These are phyloP conservation scores for Sutorius australiensis DNA, from an alignment of 768 basidiomycete genomes.

Conservation along the genomic window DNA sequence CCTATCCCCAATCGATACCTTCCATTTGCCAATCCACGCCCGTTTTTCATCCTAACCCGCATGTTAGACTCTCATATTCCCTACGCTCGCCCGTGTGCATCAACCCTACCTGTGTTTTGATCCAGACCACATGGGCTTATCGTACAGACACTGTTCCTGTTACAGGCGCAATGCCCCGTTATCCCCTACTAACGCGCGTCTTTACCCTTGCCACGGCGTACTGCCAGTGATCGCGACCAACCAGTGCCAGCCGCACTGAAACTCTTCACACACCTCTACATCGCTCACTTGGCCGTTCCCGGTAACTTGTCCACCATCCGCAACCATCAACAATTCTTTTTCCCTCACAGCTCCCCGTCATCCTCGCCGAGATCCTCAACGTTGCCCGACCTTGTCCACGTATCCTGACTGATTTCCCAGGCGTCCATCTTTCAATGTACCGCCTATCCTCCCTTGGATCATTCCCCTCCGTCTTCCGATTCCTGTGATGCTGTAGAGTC, in stretches of 20 bases:
- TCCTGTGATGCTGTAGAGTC: slow-evolving; percentile 18
- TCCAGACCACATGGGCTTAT: background rate
- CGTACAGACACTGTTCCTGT: slow-evolving; percentile 6
- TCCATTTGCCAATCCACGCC: background rate
- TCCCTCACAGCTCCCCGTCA: background rate
- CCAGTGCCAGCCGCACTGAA: slow-evolving; percentile 13
- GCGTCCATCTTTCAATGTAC: background rate
- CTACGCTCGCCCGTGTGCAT: background rate
- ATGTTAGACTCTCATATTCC: no score
- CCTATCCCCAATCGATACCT: background rate
- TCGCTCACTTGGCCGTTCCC: background rate
- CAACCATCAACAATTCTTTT: background rate
- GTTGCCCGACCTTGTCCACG: background rate
- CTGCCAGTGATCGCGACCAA: slow-evolving; percentile 17
- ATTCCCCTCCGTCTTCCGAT: slow-evolving; percentile 3
- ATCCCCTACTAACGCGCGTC: background rate
- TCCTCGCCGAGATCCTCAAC: slow-evolving; percentile 4
- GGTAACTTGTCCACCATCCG: slow-evolving; percentile 7
- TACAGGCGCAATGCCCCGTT: slow-evolving; percentile 2
- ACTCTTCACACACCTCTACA: slow-evolving; percentile 1
- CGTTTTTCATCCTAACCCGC: background rate
- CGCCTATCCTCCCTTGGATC: background rate
- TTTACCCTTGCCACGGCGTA: slow-evolving; percentile 2
- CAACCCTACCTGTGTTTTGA: background rate
- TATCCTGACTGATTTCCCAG: background rate